These are phyloP conservation scores for Globisporangium polare DNA, from an alignment of 352 stramenopile genomes.

Conservation along the genomic window DNA sequence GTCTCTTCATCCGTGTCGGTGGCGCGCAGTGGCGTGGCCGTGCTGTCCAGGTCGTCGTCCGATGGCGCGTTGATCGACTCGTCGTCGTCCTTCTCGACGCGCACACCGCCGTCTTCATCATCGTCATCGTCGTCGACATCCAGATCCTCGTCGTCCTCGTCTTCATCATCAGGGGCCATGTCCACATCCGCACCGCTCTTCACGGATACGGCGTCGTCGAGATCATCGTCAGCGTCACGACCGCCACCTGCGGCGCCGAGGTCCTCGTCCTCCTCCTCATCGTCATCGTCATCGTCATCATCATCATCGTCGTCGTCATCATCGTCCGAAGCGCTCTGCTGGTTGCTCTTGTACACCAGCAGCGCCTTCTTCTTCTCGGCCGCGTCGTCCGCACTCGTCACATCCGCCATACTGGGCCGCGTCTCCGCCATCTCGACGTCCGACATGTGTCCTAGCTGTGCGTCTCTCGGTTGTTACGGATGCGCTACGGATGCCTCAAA, in stretches of 20 bases:
- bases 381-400: slow-evolving; percentile 17
- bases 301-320: slow-evolving; percentile 44
- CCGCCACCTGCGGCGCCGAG: slow-evolving; percentile 10
- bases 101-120: slow-evolving; percentile 51
- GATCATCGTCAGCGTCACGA: slow-evolving; percentile 16
- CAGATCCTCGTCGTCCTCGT: slow-evolving; percentile 21
- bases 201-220: slow-evolving; percentile 10
- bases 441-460: slow-evolving; percentile 7
- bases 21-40: slow-evolving; percentile 39
- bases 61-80: slow-evolving; percentile 68
- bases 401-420: slow-evolving; percentile 1
- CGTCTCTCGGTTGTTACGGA: not conserved
- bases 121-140: slow-evolving; percentile 28
- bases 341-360: slow-evolving; percentile 74
- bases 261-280: slow-evolving; percentile 23
- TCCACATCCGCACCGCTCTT: slow-evolving; percentile 12
- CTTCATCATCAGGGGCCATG: slow-evolving; percentile 12
- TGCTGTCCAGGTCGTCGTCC: slow-evolving; percentile 73
- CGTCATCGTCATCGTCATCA: slow-evolving; percentile 36
- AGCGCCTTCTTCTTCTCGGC: slow-evolving; percentile 76
- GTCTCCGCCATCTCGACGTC: slow-evolving; percentile 42
- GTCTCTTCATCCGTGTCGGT: slow-evolving; percentile 44
- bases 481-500: not conserved
- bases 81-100: slow-evolving; percentile 75
- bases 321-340: slow-evolving; percentile 56